Percentiles rank a stretch among this genome's conserved stretches.
phyloP scores from a whole-genome alignment of 345 rosid genomes.

The Salix arbutifolia region DNA sequence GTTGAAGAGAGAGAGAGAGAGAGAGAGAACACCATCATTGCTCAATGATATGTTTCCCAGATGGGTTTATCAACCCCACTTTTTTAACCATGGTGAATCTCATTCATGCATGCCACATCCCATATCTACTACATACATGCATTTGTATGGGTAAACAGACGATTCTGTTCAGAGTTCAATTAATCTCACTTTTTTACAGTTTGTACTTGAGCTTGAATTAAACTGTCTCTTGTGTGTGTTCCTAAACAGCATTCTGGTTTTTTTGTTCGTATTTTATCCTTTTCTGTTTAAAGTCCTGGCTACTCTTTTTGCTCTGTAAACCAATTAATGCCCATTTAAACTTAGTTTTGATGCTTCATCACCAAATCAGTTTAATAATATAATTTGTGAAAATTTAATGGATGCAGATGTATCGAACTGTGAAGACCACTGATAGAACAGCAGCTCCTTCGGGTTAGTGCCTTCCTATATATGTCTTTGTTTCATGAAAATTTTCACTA shows the following conservation, averaged over 20 bases:
- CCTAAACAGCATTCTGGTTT: constrained; percentile 23
- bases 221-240: constrained; percentile 17
- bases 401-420: constrained; percentile 68
- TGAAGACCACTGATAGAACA: constrained; percentile 64
- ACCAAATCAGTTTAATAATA: neutral
- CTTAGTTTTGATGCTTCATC: neutral
- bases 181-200: constrained; percentile 27
- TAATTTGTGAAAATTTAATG: neutral
- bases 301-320: neutral
- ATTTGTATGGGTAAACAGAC: constrained; percentile 2
- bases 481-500: neutral
- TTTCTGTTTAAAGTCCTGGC: neutral
- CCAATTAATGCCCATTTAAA: neutral
- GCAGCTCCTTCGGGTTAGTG: constrained; percentile 61
- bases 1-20: neutral
- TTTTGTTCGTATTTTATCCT: constrained; percentile 8
- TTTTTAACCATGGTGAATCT: constrained; percentile 17
- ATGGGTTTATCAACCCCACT: constrained; percentile 10
- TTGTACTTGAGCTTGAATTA: constrained; percentile 32
- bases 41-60: constrained; percentile 53
- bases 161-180: constrained; percentile 18
- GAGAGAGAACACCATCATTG: constrained; percentile 49
- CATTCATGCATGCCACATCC: neutral
- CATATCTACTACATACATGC: neutral
- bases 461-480: neutral